These are phyloP conservation scores for Penicillium flavigenum DNA, from an alignment of 495 filamentous ascomycete genomes.

Conservation along the genomic window DNA sequence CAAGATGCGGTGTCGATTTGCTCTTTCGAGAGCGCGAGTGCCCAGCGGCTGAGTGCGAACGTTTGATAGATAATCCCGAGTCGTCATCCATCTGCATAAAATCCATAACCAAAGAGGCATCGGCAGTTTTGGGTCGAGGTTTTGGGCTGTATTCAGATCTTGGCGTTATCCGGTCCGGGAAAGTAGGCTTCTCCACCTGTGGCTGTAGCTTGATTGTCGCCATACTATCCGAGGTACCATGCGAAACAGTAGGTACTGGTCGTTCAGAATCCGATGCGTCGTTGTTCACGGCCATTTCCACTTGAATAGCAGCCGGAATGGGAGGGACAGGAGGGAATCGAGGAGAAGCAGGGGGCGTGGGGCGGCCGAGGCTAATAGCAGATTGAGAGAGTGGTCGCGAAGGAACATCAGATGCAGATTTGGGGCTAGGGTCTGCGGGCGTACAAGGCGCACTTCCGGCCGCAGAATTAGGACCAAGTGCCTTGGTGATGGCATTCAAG, in stretches of 20 bases:
- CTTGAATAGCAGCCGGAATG: slow-evolving; percentile 21
- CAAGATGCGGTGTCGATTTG: slow-evolving; percentile 33
- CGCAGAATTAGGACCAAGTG: slow-evolving; percentile 45
- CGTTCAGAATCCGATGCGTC: slow-evolving; percentile 65
- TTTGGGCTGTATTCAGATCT: slow-evolving; percentile 48
- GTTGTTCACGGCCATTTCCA: slow-evolving; percentile 50
- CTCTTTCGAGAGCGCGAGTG: slow-evolving; percentile 40
- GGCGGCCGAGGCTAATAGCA: slow-evolving; percentile 32
- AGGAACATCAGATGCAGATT: slow-evolving; percentile 31
- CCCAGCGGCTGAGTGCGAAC: slow-evolving; percentile 39
- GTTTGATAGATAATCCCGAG: slow-evolving; percentile 29
- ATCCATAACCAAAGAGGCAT: slow-evolving; percentile 48
- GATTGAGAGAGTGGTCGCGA: slow-evolving; percentile 41
- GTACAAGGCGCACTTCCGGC: slow-evolving; percentile 67
- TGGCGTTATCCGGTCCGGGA: slow-evolving; percentile 63
- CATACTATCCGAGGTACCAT: slow-evolving; percentile 67
- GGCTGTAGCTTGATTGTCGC: slow-evolving; percentile 48
- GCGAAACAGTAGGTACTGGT: slow-evolving; percentile 70
- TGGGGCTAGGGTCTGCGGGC: slow-evolving; percentile 51
- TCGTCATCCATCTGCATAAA: slow-evolving; percentile 17
- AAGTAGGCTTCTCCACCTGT: slow-evolving; percentile 50
- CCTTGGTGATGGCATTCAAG: slow-evolving; percentile 67
- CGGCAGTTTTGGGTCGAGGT: slow-evolving; percentile 52
- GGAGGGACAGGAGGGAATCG: slow-evolving; percentile 30
- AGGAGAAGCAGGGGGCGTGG: slow-evolving; percentile 39